These are phyloP conservation scores for Lasiosphaeria miniovina DNA, from an alignment of 495 filamentous ascomycete genomes.

Conservation along the genomic window DNA sequence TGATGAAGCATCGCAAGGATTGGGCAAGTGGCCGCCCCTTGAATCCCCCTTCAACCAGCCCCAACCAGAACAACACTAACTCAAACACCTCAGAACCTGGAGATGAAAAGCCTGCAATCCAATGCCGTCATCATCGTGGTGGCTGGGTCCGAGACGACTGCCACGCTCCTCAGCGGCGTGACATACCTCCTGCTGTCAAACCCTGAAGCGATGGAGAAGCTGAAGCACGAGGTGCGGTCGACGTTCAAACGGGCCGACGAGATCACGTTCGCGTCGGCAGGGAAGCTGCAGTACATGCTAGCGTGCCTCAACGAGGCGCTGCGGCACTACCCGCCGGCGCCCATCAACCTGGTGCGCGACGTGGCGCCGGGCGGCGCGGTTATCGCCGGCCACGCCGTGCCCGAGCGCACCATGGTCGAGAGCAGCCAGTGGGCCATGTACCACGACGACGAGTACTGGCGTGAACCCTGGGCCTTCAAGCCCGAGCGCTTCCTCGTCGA, in stretches of 20 bases:
- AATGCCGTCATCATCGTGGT: constrained; percentile 16
- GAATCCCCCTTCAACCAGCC: neutral
- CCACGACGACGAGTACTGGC: constrained; percentile 35
- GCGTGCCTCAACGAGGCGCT: constrained; percentile 56
- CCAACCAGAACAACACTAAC: neutral
- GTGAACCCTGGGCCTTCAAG: constrained; percentile 35
- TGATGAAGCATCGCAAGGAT: neutral
- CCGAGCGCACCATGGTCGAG: constrained; percentile 33
- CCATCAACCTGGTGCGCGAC: constrained; percentile 39
- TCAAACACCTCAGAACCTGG: neutral
- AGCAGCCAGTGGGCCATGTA: constrained; percentile 37
- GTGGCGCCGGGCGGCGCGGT: constrained; percentile 41
- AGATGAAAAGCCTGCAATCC: constrained; percentile 7
- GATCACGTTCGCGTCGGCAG: constrained; percentile 46
- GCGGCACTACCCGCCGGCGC: constrained; percentile 53
- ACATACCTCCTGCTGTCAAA: constrained; percentile 50
- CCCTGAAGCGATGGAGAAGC: constrained; percentile 35
- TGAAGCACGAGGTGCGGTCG: constrained; percentile 47
- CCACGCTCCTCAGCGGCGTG: constrained; percentile 46
- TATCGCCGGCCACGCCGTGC: constrained; percentile 43
- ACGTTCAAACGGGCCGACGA: constrained; percentile 43
- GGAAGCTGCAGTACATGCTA: constrained; percentile 47
- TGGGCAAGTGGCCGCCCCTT: neutral
- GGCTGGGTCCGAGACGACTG: constrained; percentile 52
- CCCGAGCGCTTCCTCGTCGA: constrained; percentile 37